Percentiles rank a stretch among this genome's conserved stretches.
phyloP scores from a whole-genome alignment of 2,329 filamentous ascomycete species.

The Elsinoe perseae region DNA sequence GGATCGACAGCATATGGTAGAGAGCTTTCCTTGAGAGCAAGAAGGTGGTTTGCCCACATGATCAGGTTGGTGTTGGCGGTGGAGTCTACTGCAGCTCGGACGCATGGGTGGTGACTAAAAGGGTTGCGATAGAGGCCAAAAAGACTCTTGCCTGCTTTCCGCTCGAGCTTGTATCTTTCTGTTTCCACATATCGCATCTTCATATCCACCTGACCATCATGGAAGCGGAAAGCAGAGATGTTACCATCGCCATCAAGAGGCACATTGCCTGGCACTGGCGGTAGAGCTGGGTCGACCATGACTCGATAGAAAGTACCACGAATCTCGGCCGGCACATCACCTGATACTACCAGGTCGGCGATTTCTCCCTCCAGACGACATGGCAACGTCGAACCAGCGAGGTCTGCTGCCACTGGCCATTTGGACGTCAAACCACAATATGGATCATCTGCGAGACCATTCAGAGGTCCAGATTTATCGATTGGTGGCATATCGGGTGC shows the following conservation, averaged over 20 bases:
- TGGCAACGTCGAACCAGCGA: conserved; percentile 21
- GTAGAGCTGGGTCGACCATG: conserved; percentile 47
- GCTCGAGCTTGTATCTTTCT: conserved; percentile 36
- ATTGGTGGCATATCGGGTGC: background rate
- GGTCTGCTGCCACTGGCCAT: conserved; percentile 5
- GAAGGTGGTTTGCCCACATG: conserved; percentile 49
- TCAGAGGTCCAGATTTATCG: conserved; percentile 1
- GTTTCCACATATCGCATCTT: conserved; percentile 38
- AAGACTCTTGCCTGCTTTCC: conserved; percentile 33
- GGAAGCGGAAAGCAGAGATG: conserved; percentile 37
- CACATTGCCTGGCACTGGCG: conserved; percentile 49
- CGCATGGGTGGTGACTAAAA: conserved; percentile 49
- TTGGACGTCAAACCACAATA: conserved; percentile 9
- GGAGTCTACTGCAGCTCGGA: conserved; percentile 49
- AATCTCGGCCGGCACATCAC: conserved; percentile 28
- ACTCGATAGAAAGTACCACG: conserved; percentile 36
- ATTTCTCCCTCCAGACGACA: conserved; percentile 37
- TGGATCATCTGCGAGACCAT: background rate
- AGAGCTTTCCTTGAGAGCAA: conserved; percentile 46
- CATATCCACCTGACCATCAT: conserved; percentile 37
- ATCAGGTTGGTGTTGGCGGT: conserved; percentile 55
- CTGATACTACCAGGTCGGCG: conserved; percentile 26
- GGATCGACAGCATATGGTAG: conserved; percentile 36
- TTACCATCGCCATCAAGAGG: conserved; percentile 41
- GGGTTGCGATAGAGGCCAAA: conserved; percentile 53